A percentile compares a stretch with the other conserved stretches of the same genome.
Evolutionary conservation across 805 yeast species (phyloP).

Genomic region (Candida insectorum): DNA sequence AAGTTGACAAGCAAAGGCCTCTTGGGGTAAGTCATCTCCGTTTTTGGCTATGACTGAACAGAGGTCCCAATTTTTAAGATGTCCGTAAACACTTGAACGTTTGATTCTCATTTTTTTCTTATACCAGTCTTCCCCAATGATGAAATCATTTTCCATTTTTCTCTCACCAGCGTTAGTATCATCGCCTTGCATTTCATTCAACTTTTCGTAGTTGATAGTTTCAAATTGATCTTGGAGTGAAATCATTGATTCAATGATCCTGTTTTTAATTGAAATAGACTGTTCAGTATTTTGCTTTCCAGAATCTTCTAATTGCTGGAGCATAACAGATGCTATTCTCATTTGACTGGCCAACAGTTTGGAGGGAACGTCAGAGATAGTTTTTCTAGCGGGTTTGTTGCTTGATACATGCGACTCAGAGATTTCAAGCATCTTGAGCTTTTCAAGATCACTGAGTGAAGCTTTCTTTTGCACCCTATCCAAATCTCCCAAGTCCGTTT

Average conservation of each 20-base stretch:
- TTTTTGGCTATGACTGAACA: conserved; percentile 95
- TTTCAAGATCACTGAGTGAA: conserved; percentile 1
- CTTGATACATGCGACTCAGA: conserved; percentile 3
- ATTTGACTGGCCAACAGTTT: conserved; percentile 80
- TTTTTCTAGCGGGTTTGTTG: neutral
- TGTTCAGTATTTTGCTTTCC: conserved; percentile 51
- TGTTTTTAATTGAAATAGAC: conserved; percentile 20
- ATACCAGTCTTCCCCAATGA: conserved; percentile 93
- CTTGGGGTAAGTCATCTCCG: conserved; percentile 94
- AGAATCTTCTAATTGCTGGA: conserved; percentile 80
- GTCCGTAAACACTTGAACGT: conserved; percentile 76
- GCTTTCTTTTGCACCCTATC: conserved; percentile 48
- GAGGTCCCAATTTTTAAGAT: conserved; percentile 87
- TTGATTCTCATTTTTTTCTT: conserved; percentile 78
- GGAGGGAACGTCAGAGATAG: conserved; percentile 15
- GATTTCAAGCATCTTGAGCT: conserved; percentile 4
- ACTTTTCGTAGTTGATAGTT: conserved; percentile 27
- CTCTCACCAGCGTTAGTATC: conserved; percentile 63
- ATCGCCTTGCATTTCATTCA: conserved; percentile 60
- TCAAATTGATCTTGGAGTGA: conserved; percentile 41
- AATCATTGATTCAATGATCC: conserved; percentile 33
- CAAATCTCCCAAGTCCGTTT: conserved; percentile 73
- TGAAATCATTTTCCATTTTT: conserved; percentile 86
- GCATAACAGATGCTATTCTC: conserved; percentile 95
- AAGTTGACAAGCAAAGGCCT: conserved; percentile 95